phyloP scores from a whole-genome alignment of 2,329 filamentous ascomycete genomes.

The Ascosphaera apis region DNA sequence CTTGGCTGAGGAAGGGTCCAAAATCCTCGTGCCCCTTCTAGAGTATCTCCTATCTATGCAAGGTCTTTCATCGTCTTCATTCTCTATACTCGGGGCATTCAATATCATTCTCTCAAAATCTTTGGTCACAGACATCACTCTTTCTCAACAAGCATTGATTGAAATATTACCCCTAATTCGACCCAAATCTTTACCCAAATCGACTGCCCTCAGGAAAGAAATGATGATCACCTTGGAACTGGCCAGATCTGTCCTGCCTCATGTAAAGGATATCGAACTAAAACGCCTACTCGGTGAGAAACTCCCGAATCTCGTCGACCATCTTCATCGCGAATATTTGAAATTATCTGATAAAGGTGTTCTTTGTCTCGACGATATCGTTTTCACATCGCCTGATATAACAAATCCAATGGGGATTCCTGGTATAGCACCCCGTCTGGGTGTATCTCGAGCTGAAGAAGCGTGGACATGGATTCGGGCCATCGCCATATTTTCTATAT shows the following conservation, averaged over 20 bases:
- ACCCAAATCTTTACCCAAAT: conserved; percentile 55
- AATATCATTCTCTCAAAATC: conserved; percentile 45
- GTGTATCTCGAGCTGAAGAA: conserved; percentile 14
- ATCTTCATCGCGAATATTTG: conserved; percentile 57
- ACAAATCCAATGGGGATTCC: conserved; percentile 14
- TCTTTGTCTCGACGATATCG: conserved; percentile 56
- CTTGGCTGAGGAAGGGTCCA: conserved; percentile 30
- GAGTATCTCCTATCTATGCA: conserved; percentile 38
- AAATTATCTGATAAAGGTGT: conserved; percentile 45
- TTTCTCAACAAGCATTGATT: conserved; percentile 36
- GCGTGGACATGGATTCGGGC: conserved; percentile 19
- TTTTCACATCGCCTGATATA: conserved; percentile 22
- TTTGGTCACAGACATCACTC: conserved; percentile 42
- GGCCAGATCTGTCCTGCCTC: conserved; percentile 35
- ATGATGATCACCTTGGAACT: conserved; percentile 51
- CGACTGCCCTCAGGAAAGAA: conserved; percentile 45
- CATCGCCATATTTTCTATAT: conserved; percentile 19
- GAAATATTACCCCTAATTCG: conserved; percentile 48
- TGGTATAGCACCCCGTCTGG: conserved; percentile 16
- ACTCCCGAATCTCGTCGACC: conserved; percentile 44
- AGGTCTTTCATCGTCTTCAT: conserved; percentile 40
- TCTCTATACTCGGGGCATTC: conserved; percentile 50
- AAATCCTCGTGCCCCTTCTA: conserved; percentile 33
- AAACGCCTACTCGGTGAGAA: conserved; percentile 17
- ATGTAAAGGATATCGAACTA: conserved; percentile 5